A percentile compares a stretch with the other conserved stretches of the same genome.
These are phyloP conservation scores for Chytriomyces hyalinus DNA, from an alignment of 192 early-diverging fungal species.

Conservation along the genomic window DNA sequence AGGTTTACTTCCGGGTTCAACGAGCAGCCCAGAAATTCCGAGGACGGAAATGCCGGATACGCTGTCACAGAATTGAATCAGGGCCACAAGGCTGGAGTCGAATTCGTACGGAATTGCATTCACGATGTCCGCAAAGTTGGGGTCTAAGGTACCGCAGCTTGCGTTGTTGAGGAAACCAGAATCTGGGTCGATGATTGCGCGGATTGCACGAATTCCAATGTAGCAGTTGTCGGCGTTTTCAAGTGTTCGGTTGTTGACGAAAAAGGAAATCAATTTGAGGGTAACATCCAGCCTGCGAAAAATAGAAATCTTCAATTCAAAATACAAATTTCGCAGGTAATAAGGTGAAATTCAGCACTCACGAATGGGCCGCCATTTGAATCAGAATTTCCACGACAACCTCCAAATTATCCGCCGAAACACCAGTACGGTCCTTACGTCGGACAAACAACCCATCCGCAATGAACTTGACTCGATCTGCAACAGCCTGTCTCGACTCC, in stretches of 20 bases:
- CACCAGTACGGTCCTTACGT: slow-evolving; percentile 29
- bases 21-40: slow-evolving; percentile 36
- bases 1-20: slow-evolving; percentile 22
- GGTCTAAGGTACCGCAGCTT: slow-evolving; percentile 32
- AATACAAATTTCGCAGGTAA: background rate
- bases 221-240: slow-evolving; percentile 43
- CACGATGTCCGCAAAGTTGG: slow-evolving; percentile 42
- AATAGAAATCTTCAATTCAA: background rate
- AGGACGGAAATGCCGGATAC: slow-evolving; percentile 46
- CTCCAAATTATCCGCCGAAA: slow-evolving; percentile 49
- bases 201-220: slow-evolving; percentile 49
- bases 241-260: slow-evolving; percentile 36
- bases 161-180: slow-evolving; percentile 43
- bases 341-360: background rate
- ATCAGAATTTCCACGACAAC: slow-evolving; percentile 49
- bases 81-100: slow-evolving; percentile 35
- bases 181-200: slow-evolving; percentile 53
- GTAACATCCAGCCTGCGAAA: slow-evolving; percentile 41
- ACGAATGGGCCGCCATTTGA: slow-evolving; percentile 59
- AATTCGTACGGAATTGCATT: slow-evolving; percentile 48
- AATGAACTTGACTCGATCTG: slow-evolving; percentile 48
- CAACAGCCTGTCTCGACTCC: slow-evolving; percentile 44
- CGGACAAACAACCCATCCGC: slow-evolving; percentile 52
- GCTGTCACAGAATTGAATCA: slow-evolving; percentile 45
- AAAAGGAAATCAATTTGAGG: slow-evolving; percentile 41